Evolutionary conservation across 768 basidiomycete genomes (phyloP).

Genomic region (Amanita rubescens): DNA sequence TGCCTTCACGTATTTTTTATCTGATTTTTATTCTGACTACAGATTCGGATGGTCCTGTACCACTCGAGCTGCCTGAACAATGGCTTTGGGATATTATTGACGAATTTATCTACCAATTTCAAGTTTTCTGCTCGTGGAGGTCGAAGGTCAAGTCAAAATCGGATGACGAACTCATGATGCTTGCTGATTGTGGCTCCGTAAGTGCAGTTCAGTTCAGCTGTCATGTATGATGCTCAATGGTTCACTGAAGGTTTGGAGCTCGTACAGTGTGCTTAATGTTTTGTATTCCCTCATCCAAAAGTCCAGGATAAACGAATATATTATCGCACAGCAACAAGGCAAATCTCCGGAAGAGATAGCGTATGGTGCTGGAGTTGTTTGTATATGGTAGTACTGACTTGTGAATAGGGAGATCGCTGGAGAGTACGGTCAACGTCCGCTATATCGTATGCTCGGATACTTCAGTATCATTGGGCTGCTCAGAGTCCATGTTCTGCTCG

Average conservation of each 20-base stretch:
- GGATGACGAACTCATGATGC: constrained; percentile 81
- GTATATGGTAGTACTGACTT: constrained; percentile 1
- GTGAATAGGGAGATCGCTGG: constrained; percentile 68
- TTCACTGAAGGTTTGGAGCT: constrained; percentile 91
- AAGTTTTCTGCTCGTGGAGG: constrained; percentile 90
- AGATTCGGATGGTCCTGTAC: constrained; percentile 93
- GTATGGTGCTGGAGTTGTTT: constrained; percentile 36
- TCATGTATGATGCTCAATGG: not conserved
- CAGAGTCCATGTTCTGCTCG: constrained; percentile 91
- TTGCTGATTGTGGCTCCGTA: constrained; percentile 66
- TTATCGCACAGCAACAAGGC: constrained; percentile 73
- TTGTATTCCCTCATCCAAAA: constrained; percentile 98
- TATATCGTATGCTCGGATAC: constrained; percentile 94
- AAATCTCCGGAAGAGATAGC: constrained; percentile 77
- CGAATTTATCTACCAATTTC: constrained; percentile 98
- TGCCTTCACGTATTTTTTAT: not conserved
- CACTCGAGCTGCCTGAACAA: constrained; percentile 91
- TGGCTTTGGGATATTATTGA: constrained; percentile 99
- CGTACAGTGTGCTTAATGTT: constrained; percentile 96
- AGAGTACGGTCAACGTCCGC: constrained; percentile 83
- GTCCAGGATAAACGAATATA: constrained; percentile 89
- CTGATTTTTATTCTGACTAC: constrained; percentile 2
- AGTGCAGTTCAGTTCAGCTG: constrained; percentile 17
- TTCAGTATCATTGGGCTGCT: constrained; percentile 94
- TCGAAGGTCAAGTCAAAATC: constrained; percentile 78